A percentile compares a stretch with the other conserved stretches of the same genome.
phyloP scores from a whole-genome alignment of 2,329 filamentous ascomycete genomes.

The Paracoccidioides lutzii region DNA sequence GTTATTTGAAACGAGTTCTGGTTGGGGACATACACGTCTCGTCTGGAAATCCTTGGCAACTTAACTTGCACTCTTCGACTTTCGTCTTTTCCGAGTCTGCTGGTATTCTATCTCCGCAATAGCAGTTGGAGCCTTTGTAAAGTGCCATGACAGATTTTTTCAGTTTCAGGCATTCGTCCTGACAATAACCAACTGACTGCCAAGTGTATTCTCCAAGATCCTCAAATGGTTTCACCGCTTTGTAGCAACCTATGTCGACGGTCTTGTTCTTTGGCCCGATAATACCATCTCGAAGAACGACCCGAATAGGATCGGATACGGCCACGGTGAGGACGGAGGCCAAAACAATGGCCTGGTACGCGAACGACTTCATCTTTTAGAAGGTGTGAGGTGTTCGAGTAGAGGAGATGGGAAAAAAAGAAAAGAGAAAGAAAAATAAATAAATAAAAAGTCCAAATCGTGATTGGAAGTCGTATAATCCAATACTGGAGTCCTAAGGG shows the following conservation, averaged over 20 bases:
- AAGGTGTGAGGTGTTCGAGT: background rate
- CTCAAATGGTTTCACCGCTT: constrained; percentile 32
- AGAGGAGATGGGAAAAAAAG: background rate
- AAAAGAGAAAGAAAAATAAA: background rate
- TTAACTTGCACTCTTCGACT: constrained; percentile 48
- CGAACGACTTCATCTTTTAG: constrained; percentile 19
- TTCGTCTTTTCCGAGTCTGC: constrained; percentile 41
- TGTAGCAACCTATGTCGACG: constrained; percentile 40
- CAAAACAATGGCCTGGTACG: constrained; percentile 16
- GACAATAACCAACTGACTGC: constrained; percentile 45
- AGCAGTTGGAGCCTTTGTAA: constrained; percentile 51
- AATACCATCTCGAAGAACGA: background rate
- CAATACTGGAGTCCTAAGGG: background rate
- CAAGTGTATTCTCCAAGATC: constrained; percentile 39
- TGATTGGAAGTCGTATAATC: background rate
- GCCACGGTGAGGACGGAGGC: constrained; percentile 15
- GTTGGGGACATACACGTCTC: constrained; percentile 49
- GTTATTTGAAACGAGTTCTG: constrained; percentile 3
- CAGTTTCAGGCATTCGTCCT: constrained; percentile 35
- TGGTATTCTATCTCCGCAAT: constrained; percentile 59
- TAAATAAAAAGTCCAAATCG: background rate
- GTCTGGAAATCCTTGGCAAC: constrained; percentile 50
- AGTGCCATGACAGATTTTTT: constrained; percentile 50
- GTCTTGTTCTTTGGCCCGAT: constrained; percentile 1
- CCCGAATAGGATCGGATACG: constrained; percentile 12